Percentiles rank a stretch among this genome's conserved stretches.
Evolutionary conservation across 2,329 filamentous ascomycete species (phyloP).

Genomic region (Spiromastix sp.): DNA sequence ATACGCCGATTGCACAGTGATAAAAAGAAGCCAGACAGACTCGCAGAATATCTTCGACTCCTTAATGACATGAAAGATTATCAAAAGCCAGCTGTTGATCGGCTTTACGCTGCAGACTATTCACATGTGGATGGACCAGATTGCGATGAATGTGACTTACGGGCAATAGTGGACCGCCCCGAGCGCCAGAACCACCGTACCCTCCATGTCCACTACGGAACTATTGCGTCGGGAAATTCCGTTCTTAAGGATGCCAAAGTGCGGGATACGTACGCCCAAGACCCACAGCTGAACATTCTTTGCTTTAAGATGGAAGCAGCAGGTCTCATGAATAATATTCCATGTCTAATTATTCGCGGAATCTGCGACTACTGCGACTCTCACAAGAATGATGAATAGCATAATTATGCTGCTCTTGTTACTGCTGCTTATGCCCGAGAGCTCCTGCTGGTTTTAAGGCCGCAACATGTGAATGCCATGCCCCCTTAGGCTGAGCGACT

Average conservation of each 20-base stretch:
- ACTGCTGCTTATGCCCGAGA: too few relatives aligned
- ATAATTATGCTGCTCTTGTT: too few relatives aligned
- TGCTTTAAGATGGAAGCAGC: slow-evolving; percentile 5
- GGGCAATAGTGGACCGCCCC: slow-evolving; percentile 12
- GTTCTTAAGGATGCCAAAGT: slow-evolving; percentile 11
- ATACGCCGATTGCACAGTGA: slow-evolving; percentile 3
- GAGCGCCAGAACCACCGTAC: slow-evolving; percentile 4
- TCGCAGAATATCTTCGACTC: slow-evolving; percentile 1
- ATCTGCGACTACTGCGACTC: too few relatives aligned
- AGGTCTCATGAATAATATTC: slow-evolving; percentile 1
- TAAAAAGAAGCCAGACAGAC: neutral
- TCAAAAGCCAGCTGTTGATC: neutral
- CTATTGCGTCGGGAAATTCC: slow-evolving; percentile 13
- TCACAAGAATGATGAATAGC: too few relatives aligned
- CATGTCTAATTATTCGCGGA: too few relatives aligned
- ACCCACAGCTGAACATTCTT: neutral
- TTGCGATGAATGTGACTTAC: slow-evolving; percentile 21
- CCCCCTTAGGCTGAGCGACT: too few relatives aligned
- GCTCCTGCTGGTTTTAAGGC: too few relatives aligned
- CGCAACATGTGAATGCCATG: too few relatives aligned
- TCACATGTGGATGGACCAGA: slow-evolving; percentile 21
- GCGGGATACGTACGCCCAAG: slow-evolving; percentile 4
- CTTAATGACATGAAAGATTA: neutral
- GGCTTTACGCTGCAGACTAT: slow-evolving; percentile 17
- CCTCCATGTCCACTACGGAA: slow-evolving; percentile 12